Conservation (phyloP, 2,329 filamentous ascomycete genomes). For the Pseudogymnoascus sp. region DNA sequence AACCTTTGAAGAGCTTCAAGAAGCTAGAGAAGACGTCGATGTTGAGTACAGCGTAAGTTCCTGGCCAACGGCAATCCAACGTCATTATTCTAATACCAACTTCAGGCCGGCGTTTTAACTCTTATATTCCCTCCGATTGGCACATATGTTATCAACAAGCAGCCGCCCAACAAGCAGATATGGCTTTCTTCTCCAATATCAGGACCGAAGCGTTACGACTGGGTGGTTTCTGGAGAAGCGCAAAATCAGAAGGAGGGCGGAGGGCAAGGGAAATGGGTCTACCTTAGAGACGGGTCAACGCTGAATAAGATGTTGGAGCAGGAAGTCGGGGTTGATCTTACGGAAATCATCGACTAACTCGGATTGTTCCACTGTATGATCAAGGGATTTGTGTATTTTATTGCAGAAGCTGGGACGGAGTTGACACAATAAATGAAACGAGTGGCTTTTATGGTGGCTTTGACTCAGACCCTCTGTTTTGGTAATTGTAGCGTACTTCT, state of each 20-base stretch:
- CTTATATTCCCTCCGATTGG: conserved; percentile 61
- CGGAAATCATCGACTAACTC: not conserved
- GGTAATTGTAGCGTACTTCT: not conserved
- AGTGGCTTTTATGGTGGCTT: not conserved
- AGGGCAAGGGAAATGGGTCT: conserved; percentile 72
- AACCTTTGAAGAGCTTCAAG: conserved; percentile 65
- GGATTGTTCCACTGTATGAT: not conserved
- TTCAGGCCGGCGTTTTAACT: conserved; percentile 76
- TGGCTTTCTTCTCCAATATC: conserved; percentile 90
- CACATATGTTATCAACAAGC: conserved; percentile 95
- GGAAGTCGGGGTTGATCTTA: conserved; percentile 64
- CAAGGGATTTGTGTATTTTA: not conserved
- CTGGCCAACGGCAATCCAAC: conserved; percentile 7
- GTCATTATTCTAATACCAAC: conserved; percentile 11
- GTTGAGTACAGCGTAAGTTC: conserved; percentile 75
- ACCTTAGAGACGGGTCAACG: conserved; percentile 71
- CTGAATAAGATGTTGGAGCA: conserved; percentile 63
- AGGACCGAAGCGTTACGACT: conserved; percentile 92
- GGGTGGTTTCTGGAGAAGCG: conserved; percentile 63
- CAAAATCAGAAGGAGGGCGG: conserved; percentile 75
- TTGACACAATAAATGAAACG: not conserved
- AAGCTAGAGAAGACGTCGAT: conserved; percentile 67
- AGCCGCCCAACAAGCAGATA: conserved; percentile 94
- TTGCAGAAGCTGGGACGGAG: not conserved
- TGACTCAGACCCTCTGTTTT: not conserved